A percentile compares a stretch with the other conserved stretches of the same genome.
phyloP scores from a whole-genome alignment of 2,329 filamentous ascomycete genomes.

The Cercospora sp. region DNA sequence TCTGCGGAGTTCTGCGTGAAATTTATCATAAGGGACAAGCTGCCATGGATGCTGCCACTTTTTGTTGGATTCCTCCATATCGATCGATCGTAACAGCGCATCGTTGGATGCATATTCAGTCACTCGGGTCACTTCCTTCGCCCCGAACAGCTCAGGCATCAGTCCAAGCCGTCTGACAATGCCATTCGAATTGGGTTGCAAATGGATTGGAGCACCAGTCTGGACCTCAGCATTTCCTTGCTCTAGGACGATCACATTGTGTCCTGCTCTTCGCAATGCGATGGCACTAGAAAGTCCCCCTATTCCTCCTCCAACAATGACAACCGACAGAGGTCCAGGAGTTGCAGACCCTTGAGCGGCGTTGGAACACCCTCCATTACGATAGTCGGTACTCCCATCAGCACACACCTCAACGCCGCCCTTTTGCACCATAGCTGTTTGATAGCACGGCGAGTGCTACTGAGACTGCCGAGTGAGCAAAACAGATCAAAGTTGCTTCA shows the following conservation, averaged over 20 bases:
- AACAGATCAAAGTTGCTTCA: no score
- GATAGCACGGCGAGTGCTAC: no score
- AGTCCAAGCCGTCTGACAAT: slow-evolving; percentile 46
- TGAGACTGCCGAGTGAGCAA: no score
- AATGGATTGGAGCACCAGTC: slow-evolving; percentile 61
- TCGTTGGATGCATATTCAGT: slow-evolving; percentile 12
- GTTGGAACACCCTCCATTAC: background rate
- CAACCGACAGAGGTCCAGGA: slow-evolving; percentile 31
- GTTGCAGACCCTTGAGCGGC: background rate
- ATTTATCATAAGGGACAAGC: slow-evolving; percentile 35
- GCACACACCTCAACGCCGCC: no score
- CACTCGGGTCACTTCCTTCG: slow-evolving; percentile 13
- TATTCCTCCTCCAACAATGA: slow-evolving; percentile 51
- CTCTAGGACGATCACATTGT: slow-evolving; percentile 55
- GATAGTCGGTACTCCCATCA: no score
- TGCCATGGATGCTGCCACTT: slow-evolving; percentile 49
- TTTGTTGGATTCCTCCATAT: slow-evolving; percentile 42
- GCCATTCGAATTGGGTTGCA: slow-evolving; percentile 62
- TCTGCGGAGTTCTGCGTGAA: slow-evolving; percentile 35
- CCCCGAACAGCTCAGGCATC: slow-evolving; percentile 31
- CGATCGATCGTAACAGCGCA: slow-evolving; percentile 36
- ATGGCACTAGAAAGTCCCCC: slow-evolving; percentile 57
- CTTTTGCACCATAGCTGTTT: no score
- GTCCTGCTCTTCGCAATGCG: slow-evolving; percentile 54
- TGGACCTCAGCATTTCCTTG: slow-evolving; percentile 56